A percentile compares a stretch with the other conserved stretches of the same genome.
phyloP scores from a whole-genome alignment of 2,329 filamentous ascomycete species.

The Neonectria faginata region DNA sequence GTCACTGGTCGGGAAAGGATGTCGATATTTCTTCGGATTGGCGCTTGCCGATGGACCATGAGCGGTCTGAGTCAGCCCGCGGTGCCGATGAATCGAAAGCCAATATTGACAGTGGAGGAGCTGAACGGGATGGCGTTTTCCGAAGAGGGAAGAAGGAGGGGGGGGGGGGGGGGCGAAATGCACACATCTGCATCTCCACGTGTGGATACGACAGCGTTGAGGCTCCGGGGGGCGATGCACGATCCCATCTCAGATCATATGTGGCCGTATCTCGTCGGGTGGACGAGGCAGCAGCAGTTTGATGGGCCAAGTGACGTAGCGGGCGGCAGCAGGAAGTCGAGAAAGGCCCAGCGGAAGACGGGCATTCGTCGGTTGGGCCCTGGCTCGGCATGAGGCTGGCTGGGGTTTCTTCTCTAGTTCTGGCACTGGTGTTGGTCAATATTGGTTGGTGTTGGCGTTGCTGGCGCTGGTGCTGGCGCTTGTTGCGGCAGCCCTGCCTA shows the following conservation, averaged over 20 bases:
- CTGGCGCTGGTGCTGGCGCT: constrained; percentile 16
- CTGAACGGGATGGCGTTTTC: constrained; percentile 24
- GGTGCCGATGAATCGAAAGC: constrained; percentile 17
- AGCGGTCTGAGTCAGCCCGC: constrained; percentile 31
- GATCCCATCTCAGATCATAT: constrained; percentile 20
- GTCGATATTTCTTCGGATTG: neutral
- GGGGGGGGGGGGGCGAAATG: constrained; percentile 2
- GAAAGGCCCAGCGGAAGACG: constrained; percentile 21
- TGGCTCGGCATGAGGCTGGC: constrained; percentile 24
- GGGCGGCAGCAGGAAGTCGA: constrained; percentile 18
- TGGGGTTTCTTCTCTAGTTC: constrained; percentile 2
- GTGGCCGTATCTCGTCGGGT: constrained; percentile 9
- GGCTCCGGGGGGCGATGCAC: constrained; percentile 25
- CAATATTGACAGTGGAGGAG: constrained; percentile 27
- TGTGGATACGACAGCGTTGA: constrained; percentile 31
- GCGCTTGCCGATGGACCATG: constrained; percentile 3
- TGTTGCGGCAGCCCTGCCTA: constrained; percentile 21
- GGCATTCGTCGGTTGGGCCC: neutral
- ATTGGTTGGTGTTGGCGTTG: constrained; percentile 10
- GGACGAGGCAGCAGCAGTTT: constrained; percentile 10
- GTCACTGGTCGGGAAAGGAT: neutral
- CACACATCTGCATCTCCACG: constrained; percentile 20
- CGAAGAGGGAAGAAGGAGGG: constrained; percentile 5
- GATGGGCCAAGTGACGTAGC: constrained; percentile 22
- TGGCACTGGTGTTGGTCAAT: constrained; percentile 10